These are phyloP conservation scores for Solanum chiquidenum DNA, from an alignment of 257 asterid genomes.

Conservation along the genomic window DNA sequence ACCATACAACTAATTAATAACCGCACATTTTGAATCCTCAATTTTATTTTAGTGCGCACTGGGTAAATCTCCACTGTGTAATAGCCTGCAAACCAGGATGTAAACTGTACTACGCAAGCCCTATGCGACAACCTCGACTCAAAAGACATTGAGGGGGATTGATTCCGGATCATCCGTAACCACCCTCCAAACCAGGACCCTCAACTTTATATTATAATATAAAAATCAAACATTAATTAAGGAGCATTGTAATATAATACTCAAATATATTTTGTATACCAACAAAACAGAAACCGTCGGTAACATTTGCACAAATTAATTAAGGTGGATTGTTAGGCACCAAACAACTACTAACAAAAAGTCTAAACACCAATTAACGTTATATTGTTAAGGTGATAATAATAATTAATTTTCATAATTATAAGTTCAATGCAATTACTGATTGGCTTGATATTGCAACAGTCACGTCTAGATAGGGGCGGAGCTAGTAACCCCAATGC, in stretches of 20 bases:
- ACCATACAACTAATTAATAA: not conserved
- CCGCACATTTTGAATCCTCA: not conserved
- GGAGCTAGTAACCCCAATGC: not conserved
- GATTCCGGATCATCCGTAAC: too few species aligned
- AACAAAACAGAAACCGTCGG: not conserved
- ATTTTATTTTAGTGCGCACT: too few species aligned
- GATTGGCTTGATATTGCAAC: not conserved
- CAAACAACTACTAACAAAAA: not conserved
- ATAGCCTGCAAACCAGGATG: too few species aligned
- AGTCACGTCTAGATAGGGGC: not conserved
- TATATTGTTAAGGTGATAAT: not conserved
- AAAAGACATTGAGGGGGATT: too few species aligned
- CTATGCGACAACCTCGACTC: too few species aligned
- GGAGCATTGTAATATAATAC: not conserved
- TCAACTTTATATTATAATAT: not conserved
- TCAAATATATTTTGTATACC: not conserved
- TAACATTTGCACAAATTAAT: not conserved
- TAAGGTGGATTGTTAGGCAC: not conserved
- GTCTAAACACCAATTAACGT: not conserved
- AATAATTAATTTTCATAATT: not conserved
- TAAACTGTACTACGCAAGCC: too few species aligned
- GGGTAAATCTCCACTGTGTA: too few species aligned
- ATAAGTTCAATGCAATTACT: not conserved
- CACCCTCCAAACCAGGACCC: too few species aligned
- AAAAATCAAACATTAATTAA: not conserved